phyloP scores from a whole-genome alignment of 306 rosid genomes.

The Vicia sativa region DNA sequence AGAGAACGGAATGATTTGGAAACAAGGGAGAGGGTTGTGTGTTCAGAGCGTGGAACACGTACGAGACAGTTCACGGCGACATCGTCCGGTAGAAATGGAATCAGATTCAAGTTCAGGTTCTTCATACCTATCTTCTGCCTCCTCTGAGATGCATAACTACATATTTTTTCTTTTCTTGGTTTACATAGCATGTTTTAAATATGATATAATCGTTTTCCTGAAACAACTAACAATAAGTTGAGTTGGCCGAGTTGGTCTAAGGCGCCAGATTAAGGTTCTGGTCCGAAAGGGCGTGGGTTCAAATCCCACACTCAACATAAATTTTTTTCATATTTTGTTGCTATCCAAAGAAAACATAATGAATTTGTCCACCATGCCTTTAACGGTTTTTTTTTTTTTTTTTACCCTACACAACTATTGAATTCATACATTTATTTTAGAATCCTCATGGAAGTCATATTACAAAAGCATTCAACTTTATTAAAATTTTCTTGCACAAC shows the following conservation, averaged over 20 bases:
- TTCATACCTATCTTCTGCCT: neutral
- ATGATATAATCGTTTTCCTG: too few relatives aligned
- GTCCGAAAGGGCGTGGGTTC: conserved; percentile 61
- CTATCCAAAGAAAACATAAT: too few relatives aligned
- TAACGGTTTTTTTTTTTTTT: too few relatives aligned
- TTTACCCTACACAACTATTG: neutral
- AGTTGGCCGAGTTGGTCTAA: conserved; percentile 57
- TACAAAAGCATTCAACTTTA: conserved; percentile 31
- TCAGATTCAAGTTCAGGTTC: conserved; percentile 30
- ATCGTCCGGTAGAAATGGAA: conserved; percentile 76
- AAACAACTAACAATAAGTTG: too few relatives aligned
- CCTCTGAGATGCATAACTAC: too few relatives aligned
- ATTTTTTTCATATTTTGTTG: too few relatives aligned
- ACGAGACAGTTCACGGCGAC: conserved; percentile 72
- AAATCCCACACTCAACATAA: conserved; percentile 54
- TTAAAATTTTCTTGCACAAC: conserved; percentile 21
- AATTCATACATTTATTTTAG: conserved; percentile 10
- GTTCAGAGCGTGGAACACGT: conserved; percentile 61
- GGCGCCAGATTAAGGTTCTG: conserved; percentile 58
- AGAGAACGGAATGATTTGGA: conserved; percentile 57
- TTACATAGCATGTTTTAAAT: too few relatives aligned
- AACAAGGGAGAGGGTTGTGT: conserved; percentile 52
- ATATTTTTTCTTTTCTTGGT: too few relatives aligned
- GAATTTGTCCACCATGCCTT: too few relatives aligned
- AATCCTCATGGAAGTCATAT: conserved; percentile 8